These are phyloP conservation scores for Penicillium salamii DNA, from an alignment of 495 filamentous ascomycete genomes.

Conservation along the genomic window DNA sequence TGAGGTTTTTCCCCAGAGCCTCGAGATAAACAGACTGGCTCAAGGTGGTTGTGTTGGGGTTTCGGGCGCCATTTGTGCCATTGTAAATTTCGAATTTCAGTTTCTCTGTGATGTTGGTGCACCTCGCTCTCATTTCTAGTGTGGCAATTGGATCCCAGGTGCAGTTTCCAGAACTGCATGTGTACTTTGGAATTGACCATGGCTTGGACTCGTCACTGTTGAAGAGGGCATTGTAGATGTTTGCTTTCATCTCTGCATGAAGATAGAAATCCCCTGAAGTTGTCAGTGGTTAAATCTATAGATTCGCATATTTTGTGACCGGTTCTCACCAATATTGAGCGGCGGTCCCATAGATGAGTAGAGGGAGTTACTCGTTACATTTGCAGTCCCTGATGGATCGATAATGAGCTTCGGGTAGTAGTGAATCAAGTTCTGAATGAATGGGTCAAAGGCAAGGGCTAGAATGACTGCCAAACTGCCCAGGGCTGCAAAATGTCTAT, in stretches of 20 bases:
- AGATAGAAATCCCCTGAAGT: neutral
- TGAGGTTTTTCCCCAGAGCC: neutral
- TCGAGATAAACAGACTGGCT: neutral
- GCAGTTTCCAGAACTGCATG: slow-evolving; percentile 14
- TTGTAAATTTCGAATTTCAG: slow-evolving; percentile 2
- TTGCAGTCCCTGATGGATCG: neutral
- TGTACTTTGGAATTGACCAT: slow-evolving; percentile 15
- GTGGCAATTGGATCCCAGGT: slow-evolving; percentile 16
- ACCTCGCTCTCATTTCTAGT: slow-evolving; percentile 8
- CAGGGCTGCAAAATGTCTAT: slow-evolving; percentile 5
- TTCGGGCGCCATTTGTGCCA: neutral
- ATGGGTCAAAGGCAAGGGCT: neutral
- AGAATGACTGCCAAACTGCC: neutral
- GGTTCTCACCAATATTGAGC: neutral
- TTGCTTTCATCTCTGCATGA: slow-evolving; percentile 3
- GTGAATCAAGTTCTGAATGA: neutral
- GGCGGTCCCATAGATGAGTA: neutral
- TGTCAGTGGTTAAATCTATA: neutral
- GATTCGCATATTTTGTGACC: neutral
- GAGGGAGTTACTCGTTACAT: neutral
- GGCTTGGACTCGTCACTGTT: slow-evolving; percentile 2
- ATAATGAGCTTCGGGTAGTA: neutral
- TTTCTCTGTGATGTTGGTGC: slow-evolving; percentile 11
- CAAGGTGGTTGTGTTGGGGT: neutral
- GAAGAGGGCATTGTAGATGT: slow-evolving; percentile 14